These are phyloP conservation scores for Grigorovia jiainica DNA, from an alignment of 805 yeast genomes.

Conservation along the genomic window DNA sequence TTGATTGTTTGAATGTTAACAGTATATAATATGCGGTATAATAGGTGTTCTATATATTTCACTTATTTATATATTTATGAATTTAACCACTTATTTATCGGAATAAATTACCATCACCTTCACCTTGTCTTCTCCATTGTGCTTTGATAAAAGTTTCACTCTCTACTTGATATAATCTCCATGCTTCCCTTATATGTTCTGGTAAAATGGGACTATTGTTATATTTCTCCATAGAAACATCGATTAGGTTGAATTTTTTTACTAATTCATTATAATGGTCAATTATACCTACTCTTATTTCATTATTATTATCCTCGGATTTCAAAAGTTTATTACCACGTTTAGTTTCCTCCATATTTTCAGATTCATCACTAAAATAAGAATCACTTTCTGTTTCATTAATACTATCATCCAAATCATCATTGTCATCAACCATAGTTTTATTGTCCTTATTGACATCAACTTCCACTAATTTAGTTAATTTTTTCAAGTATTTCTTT, in stretches of 20 bases:
- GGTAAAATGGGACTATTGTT: constrained; percentile 59
- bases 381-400: constrained; percentile 23
- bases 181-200: constrained; percentile 80
- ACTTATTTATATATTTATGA: no score
- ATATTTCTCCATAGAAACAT: constrained; percentile 29
- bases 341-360: constrained; percentile 13
- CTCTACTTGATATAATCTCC: constrained; percentile 66
- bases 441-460: constrained; percentile 25
- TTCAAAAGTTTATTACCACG: constrained; percentile 18
- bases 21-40: no score
- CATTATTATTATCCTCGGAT: constrained; percentile 18
- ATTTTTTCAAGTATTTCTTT: constrained; percentile 30
- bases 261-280: constrained; percentile 24
- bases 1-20: no score
- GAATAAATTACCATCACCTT: constrained; percentile 60
- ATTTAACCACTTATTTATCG: constrained; percentile 32
- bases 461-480: constrained; percentile 27
- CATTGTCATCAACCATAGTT: constrained; percentile 4
- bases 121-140: constrained; percentile 66
- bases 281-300: constrained; percentile 22
- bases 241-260: constrained; percentile 20
- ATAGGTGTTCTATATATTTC: no score
- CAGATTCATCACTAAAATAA: constrained; percentile 25
- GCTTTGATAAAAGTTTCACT: constrained; percentile 52
- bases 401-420: constrained; percentile 17